Evolutionary conservation across 2,329 filamentous ascomycete species (phyloP), one percentile per base, ranked within the genome.

Genomic region (Exutisphaerella laricina): DNA sequence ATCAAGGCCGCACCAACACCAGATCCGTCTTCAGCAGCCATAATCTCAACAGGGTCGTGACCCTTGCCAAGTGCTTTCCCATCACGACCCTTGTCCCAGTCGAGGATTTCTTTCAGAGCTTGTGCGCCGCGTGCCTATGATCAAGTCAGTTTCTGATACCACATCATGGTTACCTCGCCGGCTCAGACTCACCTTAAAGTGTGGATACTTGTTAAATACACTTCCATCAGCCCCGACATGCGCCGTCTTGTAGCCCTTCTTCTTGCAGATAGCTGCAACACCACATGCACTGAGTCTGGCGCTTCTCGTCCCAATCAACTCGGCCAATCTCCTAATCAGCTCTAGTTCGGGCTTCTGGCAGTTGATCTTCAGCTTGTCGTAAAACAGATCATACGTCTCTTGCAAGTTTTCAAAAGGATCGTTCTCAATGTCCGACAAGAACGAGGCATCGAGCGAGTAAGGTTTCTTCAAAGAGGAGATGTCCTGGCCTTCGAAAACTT

Each of bases 131-230:
- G 84, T 45, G 82, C 79, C 59, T 43, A 37, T 6, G 17, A 3
- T 31, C 4, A 39, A 17, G 42, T 58, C 35, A 54, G 53, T 37
- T 32, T 21, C 2, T 39, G 2, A 2, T 23, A 22, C 20, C 13
- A 30, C 4, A 12, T n/a, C 8, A 33, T 23, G n/a, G 14, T 22
- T 20, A n/a, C n/a, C n/a, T n/a, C n/a, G n/a, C n/a, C n/a, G n/a
- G n/a, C n/a, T n/a, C n/a, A n/a, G n/a, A n/a, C 41, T 32, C 43
- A 59, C 56, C 75, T 96, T 96, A 79, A 98, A 98, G 70, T 95
- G 85, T 9, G 92, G 92, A 70, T 98, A 98, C 67, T 97, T 97
- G 77, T 95, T 96, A 74, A 98, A 98, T 41, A 98, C 90, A 13
- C 87, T 94, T 26, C 92, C 92, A 63, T 98, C 92, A 39, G 92